These are phyloP conservation scores for Elongisporangium anandrum DNA, from an alignment of 352 stramenopile species.

Conservation along the genomic window DNA sequence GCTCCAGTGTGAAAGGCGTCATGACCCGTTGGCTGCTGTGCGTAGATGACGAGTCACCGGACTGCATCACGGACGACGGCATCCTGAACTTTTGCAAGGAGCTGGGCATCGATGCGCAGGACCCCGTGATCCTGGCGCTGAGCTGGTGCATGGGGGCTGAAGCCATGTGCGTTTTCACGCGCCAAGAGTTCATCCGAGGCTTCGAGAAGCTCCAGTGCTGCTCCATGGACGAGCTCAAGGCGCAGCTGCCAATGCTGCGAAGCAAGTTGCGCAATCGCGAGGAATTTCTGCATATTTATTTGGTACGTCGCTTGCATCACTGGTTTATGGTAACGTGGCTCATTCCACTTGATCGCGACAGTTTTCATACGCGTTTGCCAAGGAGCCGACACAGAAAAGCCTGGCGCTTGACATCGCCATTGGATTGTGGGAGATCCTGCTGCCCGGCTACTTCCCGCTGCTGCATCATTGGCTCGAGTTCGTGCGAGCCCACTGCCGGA, in stretches of 20 bases:
- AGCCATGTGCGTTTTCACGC: slow-evolving; percentile 77
- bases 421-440: slow-evolving; percentile 67
- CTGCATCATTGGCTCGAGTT: slow-evolving; percentile 67
- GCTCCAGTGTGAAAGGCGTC: neutral
- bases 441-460: slow-evolving; percentile 61
- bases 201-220: slow-evolving; percentile 66
- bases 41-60: slow-evolving; percentile 31
- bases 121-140: slow-evolving; percentile 76
- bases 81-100: slow-evolving; percentile 71
- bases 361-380: slow-evolving; percentile 83
- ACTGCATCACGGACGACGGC: slow-evolving; percentile 76
- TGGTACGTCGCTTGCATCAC: slow-evolving; percentile 24
- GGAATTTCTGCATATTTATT: slow-evolving; percentile 82
- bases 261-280: slow-evolving; percentile 34
- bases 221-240: slow-evolving; percentile 48
- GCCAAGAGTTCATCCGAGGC: slow-evolving; percentile 62
- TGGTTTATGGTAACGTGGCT: neutral
- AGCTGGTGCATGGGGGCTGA: slow-evolving; percentile 76
- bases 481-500: slow-evolving; percentile 56
- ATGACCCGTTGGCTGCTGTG: neutral
- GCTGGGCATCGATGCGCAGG: slow-evolving; percentile 67
- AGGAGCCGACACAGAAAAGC: slow-evolving; percentile 81
- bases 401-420: slow-evolving; percentile 66
- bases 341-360: slow-evolving; percentile 10
- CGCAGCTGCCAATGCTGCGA: slow-evolving; percentile 45